Percentiles rank a stretch among this genome's conserved stretches.
Evolutionary conservation across 2,329 filamentous ascomycete genomes (phyloP).

Genomic region (Neophaeococcomyces mojaviensis): DNA sequence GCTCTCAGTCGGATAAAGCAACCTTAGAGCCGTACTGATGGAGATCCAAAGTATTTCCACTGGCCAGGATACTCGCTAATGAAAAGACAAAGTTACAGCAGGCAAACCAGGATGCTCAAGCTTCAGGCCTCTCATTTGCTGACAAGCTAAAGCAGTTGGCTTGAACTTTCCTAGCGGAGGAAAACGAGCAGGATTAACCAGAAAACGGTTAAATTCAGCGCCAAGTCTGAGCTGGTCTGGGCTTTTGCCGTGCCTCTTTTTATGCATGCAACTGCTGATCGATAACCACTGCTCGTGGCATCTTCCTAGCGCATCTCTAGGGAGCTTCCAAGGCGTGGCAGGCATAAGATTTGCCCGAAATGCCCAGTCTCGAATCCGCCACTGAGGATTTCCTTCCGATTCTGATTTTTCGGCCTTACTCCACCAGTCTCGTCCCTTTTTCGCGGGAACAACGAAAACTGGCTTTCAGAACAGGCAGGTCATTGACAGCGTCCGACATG

Average conservation of each 20-base stretch:
- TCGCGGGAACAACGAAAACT: background rate
- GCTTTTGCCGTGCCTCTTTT: too few species aligned
- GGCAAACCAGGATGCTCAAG: background rate
- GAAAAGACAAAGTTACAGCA: background rate
- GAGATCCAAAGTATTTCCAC: background rate
- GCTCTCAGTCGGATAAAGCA: slow-evolving; percentile 1
- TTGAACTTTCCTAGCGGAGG: background rate
- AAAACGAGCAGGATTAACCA: background rate
- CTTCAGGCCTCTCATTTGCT: slow-evolving; percentile 1
- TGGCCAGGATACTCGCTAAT: background rate
- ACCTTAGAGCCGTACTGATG: background rate
- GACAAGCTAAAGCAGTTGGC: background rate
- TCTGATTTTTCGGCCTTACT: background rate
- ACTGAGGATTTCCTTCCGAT: background rate
- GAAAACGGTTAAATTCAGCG: background rate
- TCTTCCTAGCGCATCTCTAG: slow-evolving; percentile 2
- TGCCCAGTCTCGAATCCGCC: background rate
- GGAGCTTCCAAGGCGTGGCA: background rate
- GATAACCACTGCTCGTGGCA: background rate
- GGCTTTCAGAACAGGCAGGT: too few species aligned
- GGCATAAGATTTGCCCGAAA: background rate
- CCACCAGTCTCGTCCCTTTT: background rate
- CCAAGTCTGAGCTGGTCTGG: background rate
- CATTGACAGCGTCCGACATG: too few species aligned
- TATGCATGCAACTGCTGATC: background rate